Conservation (phyloP, 495 filamentous ascomycete genomes). For the Hyaloscypha hepaticicola region DNA sequence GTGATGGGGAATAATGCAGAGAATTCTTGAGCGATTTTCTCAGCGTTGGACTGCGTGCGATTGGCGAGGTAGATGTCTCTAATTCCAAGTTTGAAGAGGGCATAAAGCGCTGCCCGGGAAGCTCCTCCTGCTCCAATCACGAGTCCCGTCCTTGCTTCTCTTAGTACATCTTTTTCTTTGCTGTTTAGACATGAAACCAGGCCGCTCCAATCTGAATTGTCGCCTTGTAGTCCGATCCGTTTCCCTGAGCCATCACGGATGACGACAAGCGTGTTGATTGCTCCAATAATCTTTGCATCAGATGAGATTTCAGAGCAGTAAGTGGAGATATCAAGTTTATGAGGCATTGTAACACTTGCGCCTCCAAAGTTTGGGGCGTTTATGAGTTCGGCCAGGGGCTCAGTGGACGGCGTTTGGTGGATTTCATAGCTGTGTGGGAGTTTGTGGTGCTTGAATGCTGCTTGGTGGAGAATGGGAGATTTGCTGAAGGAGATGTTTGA, state of each 20-base stretch:
- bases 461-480: conserved; percentile 2
- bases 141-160: background rate
- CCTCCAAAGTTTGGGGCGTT: background rate
- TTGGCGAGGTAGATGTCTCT: background rate
- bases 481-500: background rate
- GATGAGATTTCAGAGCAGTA: background rate
- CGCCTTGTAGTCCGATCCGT: background rate
- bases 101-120: background rate
- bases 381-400: background rate
- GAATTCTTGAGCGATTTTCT: no score
- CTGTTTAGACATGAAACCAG: background rate
- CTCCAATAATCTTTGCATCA: background rate
- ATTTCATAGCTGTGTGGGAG: background rate
- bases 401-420: background rate
- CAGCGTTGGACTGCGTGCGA: background rate
- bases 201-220: background rate
- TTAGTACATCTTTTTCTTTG: background rate
- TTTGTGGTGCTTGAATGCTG: background rate
- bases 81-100: background rate
- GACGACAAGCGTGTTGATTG: background rate
- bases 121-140: conserved; percentile 1
- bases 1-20: no score
- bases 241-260: background rate
- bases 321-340: background rate
- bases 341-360: conserved; percentile 1